Evolutionary conservation across 2,329 filamentous ascomycete species (phyloP).

Genomic region (Davidsoniella virescens): DNA sequence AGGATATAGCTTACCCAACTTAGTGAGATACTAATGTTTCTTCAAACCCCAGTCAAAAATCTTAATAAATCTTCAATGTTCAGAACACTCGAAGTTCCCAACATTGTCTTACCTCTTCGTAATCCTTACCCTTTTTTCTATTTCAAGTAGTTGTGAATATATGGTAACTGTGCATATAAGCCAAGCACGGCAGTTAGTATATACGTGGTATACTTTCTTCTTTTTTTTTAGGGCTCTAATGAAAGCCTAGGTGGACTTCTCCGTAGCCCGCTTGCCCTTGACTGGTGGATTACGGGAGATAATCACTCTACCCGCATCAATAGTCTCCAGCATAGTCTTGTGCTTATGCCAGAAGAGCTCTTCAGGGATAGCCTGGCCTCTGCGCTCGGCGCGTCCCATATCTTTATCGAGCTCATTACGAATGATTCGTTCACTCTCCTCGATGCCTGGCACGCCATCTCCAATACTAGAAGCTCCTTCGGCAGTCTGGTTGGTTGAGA

Average conservation of each 20-base stretch:
- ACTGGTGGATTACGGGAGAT: conserved; percentile 26
- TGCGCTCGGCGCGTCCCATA: conserved; percentile 31
- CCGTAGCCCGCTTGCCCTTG: conserved; percentile 15
- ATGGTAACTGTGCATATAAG: too few species aligned
- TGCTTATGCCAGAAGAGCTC: conserved; percentile 48
- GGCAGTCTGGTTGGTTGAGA: conserved; percentile 45
- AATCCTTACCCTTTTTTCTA: too few species aligned
- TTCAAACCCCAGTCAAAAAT: too few species aligned
- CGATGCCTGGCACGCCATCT: conserved; percentile 29
- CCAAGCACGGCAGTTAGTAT: too few species aligned
- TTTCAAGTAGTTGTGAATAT: too few species aligned
- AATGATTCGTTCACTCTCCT: conserved; percentile 46
- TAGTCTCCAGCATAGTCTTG: conserved; percentile 38
- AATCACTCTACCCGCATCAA: conserved; percentile 36
- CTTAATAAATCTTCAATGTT: too few species aligned
- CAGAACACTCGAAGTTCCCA: too few species aligned
- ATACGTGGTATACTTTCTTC: too few species aligned
- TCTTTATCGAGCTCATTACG: conserved; percentile 48
- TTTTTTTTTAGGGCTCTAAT: too few species aligned
- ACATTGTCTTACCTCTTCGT: too few species aligned
- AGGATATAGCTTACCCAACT: too few species aligned
- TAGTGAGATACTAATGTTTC: too few species aligned
- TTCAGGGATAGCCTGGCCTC: conserved; percentile 23
- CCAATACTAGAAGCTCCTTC: conserved; percentile 37
- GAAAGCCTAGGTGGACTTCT: neutral